A percentile compares a stretch with the other conserved stretches of the same genome.
These are phyloP conservation scores for Lepidium didymum DNA, from an alignment of 345 rosid genomes.

Conservation along the genomic window DNA sequence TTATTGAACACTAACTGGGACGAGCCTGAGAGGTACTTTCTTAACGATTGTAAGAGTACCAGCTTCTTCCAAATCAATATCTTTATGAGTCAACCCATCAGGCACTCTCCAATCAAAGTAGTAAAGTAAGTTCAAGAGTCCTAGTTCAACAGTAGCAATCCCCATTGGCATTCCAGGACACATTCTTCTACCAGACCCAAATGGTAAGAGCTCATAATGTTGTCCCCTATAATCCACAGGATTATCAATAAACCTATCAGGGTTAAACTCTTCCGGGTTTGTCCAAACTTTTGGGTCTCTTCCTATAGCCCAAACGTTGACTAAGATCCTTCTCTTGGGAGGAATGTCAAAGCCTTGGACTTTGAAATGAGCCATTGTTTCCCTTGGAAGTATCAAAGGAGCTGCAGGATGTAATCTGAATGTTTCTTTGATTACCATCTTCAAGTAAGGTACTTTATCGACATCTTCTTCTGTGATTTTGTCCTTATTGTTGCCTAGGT, in stretches of 20 bases:
- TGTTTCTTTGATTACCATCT: constrained; percentile 47
- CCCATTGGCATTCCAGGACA: constrained; percentile 44
- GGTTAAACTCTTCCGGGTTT: constrained; percentile 35
- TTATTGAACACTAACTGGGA: constrained; percentile 13
- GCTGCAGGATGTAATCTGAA: constrained; percentile 49
- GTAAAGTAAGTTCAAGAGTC: constrained; percentile 46
- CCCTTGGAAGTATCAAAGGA: constrained; percentile 49
- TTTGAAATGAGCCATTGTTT: constrained; percentile 38
- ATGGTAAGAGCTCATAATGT: constrained; percentile 48
- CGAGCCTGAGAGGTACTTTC: constrained; percentile 23
- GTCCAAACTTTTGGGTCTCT: constrained; percentile 40
- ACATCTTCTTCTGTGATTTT: constrained; percentile 38
- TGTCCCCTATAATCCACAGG: constrained; percentile 42
- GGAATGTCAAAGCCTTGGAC: constrained; percentile 42
- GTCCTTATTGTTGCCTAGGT: constrained; percentile 28
- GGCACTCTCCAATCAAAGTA: constrained; percentile 48
- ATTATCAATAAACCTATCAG: constrained; percentile 39
- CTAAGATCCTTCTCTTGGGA: constrained; percentile 30
- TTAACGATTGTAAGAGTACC: constrained; percentile 18
- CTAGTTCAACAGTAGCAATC: constrained; percentile 37
- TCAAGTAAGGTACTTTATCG: constrained; percentile 34
- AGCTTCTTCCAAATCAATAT: constrained; percentile 34
- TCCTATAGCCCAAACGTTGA: constrained; percentile 41
- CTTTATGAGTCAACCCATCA: constrained; percentile 27
- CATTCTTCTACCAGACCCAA: constrained; percentile 47